Conservation (phyloP, 768 basidiomycete genomes). For the Obba rivulosa region DNA sequence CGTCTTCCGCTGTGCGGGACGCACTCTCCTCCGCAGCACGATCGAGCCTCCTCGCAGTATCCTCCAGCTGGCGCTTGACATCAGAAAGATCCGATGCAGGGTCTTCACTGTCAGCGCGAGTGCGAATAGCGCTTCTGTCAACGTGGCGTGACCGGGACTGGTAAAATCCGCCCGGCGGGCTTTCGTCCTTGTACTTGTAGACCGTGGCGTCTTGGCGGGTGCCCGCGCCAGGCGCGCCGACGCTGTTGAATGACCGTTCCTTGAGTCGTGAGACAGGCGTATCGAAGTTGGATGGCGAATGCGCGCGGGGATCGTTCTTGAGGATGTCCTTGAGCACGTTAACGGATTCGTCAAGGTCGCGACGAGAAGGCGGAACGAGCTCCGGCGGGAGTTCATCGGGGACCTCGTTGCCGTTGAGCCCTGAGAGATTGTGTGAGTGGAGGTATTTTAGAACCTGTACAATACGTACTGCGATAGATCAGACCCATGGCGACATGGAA, state of each 20-base stretch:
- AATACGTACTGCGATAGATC: slow-evolving; percentile 87
- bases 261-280: slow-evolving; percentile 56
- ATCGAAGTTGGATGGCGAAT: slow-evolving; percentile 51
- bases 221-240: slow-evolving; percentile 47
- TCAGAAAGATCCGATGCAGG: slow-evolving; percentile 69
- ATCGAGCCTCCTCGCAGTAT: slow-evolving; percentile 78
- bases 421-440: slow-evolving; percentile 32
- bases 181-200: slow-evolving; percentile 76
- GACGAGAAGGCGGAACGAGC: slow-evolving; percentile 86
- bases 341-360: slow-evolving; percentile 85
- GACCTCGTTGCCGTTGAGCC: slow-evolving; percentile 86
- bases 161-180: slow-evolving; percentile 63
- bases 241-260: slow-evolving; percentile 64
- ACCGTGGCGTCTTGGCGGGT: slow-evolving; percentile 83
- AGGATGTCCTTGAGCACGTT: slow-evolving; percentile 85
- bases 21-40: slow-evolving; percentile 60
- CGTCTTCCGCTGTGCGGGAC: slow-evolving; percentile 69
- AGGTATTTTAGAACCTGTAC: background rate
- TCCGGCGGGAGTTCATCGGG: slow-evolving; percentile 85
- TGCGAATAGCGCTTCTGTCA: slow-evolving; percentile 77
- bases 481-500: slow-evolving; percentile 99
- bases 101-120: slow-evolving; percentile 60
- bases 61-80: slow-evolving; percentile 78
- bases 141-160: slow-evolving; percentile 79
- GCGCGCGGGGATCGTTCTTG: slow-evolving; percentile 77